These are phyloP conservation scores for Theobroma cacao DNA, from an alignment of 345 rosid species.

Conservation along the genomic window DNA sequence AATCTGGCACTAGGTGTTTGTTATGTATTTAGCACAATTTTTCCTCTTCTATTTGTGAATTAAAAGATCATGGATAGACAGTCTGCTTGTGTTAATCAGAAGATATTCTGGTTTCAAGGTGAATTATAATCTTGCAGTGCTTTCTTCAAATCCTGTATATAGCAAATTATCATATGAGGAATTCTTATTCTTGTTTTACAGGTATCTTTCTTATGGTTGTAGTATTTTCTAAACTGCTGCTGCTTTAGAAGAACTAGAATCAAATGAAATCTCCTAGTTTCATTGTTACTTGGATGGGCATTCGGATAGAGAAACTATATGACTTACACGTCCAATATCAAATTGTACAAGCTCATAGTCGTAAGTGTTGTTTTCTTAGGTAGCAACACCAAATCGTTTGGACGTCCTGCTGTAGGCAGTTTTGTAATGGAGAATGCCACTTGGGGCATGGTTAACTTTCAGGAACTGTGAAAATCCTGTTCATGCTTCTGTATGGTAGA, in stretches of 20 bases:
- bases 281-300: not conserved
- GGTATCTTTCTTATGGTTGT: not conserved
- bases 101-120: not conserved
- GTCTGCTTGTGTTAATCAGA: not conserved
- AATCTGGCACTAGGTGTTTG: conserved; percentile 4
- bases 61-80: not conserved
- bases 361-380: not conserved
- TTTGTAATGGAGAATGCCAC: not conserved
- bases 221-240: not conserved
- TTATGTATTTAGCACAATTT: conserved; percentile 1
- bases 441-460: not conserved
- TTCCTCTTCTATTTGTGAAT: not conserved
- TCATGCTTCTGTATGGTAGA: not conserved
- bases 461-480: not conserved
- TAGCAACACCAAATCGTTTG: not conserved
- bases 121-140: not conserved
- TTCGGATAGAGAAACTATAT: not conserved
- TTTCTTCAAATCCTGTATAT: not conserved
- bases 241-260: not conserved
- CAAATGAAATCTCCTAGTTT: not conserved
- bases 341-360: not conserved
- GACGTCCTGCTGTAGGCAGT: not conserved
- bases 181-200: not conserved
- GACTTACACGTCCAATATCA: not conserved
- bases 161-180: not conserved